Conservation (phyloP, 2,329 filamentous ascomycete genomes). For the Teratosphaeriaceae sp. region DNA sequence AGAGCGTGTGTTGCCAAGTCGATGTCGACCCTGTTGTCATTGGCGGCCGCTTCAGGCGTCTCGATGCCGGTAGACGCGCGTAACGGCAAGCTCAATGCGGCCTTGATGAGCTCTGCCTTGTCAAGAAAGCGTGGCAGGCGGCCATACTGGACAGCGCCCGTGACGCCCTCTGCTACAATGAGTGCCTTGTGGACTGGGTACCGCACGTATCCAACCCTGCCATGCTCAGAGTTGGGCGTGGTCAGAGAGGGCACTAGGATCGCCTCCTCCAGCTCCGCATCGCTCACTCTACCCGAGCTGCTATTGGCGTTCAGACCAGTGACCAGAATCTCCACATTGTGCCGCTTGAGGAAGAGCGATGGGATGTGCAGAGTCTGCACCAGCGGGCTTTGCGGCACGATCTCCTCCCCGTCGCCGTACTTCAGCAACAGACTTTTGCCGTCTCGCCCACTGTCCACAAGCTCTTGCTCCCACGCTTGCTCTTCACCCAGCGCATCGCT, state of each 20-base stretch:
- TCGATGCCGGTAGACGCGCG: conserved; percentile 9
- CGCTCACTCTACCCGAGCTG: conserved; percentile 20
- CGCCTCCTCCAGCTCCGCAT: conserved; percentile 49
- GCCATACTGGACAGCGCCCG: conserved; percentile 54
- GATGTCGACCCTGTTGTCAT: conserved; percentile 51
- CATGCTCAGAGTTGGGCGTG: conserved; percentile 58
- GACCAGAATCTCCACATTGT: conserved; percentile 58
- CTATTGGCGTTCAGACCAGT: conserved; percentile 45
- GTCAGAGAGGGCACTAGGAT: conserved; percentile 70
- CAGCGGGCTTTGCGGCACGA: conserved; percentile 42
- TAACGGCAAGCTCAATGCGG: conserved; percentile 52
- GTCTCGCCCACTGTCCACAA: conserved; percentile 28
- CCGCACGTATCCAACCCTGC: conserved; percentile 59
- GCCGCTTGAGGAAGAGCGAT: conserved; percentile 53
- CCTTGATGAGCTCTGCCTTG: conserved; percentile 38
- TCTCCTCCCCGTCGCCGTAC: conserved; percentile 49
- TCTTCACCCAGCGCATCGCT: conserved; percentile 40
- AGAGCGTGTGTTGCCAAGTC: conserved; percentile 57
- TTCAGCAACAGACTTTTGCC: conserved; percentile 36
- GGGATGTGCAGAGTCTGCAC: conserved; percentile 57
- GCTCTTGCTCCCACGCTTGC: conserved; percentile 37
- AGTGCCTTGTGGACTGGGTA: conserved; percentile 81
- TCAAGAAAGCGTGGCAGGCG: conserved; percentile 30
- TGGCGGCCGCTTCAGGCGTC: conserved; percentile 6
- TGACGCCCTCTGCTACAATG: conserved; percentile 65